Evolutionary conservation across 306 rosid species (phyloP).

Genomic region (Sesbania bispinosa): DNA sequence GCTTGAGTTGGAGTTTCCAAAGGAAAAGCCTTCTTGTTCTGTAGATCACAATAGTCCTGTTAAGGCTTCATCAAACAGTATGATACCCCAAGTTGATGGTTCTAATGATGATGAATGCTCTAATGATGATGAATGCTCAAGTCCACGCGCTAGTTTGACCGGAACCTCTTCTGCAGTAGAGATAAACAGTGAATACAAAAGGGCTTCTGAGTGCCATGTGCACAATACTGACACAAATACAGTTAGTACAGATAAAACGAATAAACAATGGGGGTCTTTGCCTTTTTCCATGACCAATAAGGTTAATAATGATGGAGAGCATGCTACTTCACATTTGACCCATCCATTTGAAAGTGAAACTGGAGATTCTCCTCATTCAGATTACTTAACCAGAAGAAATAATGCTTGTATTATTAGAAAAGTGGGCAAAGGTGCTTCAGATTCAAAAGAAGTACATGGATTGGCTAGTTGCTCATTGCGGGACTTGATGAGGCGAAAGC

Average conservation of each 20-base stretch:
- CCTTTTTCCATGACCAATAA: constrained; percentile 45
- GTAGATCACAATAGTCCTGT: constrained; percentile 29
- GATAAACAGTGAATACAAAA: constrained; percentile 30
- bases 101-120: constrained; percentile 49
- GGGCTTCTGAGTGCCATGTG: constrained; percentile 32
- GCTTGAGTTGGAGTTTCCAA: constrained; percentile 45
- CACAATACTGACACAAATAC: constrained; percentile 35
- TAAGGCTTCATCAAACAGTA: constrained; percentile 31
- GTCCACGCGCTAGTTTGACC: constrained; percentile 43
- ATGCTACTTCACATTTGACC: constrained; percentile 15
- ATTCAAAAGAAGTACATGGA: constrained; percentile 31
- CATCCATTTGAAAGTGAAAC: constrained; percentile 28
- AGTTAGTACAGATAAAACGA: constrained; percentile 41
- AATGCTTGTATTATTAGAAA: constrained; percentile 30
- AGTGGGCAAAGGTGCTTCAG: constrained; percentile 27
- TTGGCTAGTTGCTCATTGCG: constrained; percentile 60
- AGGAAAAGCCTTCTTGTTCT: constrained; percentile 36
- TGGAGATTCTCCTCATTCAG: constrained; percentile 30
- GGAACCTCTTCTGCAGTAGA: constrained; percentile 39
- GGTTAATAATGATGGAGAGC: constrained; percentile 26
- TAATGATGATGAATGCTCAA: constrained; percentile 48
- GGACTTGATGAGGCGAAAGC: constrained; percentile 90
- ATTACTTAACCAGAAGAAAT: constrained; percentile 28
- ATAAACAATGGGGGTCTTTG: constrained; percentile 66
- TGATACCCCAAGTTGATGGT: constrained; percentile 72